phyloP scores from a whole-genome alignment of 2,329 filamentous ascomycete genomes.

The Ophiostoma perfectum region DNA sequence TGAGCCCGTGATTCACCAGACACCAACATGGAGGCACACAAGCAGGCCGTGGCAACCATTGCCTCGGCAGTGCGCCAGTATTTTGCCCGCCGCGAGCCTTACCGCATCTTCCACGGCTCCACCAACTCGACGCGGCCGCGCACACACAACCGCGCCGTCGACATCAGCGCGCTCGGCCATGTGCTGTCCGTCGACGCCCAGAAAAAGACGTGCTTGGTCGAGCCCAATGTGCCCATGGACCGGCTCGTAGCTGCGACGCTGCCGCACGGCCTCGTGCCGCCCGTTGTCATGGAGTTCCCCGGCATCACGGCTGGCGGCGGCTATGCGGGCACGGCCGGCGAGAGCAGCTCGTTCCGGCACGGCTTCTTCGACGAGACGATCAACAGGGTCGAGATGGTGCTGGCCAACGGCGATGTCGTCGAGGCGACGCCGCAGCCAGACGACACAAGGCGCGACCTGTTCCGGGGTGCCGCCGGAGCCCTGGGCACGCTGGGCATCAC shows the following conservation, averaged over 20 bases:
- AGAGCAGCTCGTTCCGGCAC: conserved; percentile 63
- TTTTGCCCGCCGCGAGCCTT: conserved; percentile 50
- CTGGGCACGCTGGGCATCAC: conserved; percentile 64
- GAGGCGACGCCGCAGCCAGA: conserved; percentile 35
- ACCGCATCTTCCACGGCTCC: conserved; percentile 70
- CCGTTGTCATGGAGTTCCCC: conserved; percentile 71
- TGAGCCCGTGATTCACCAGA: too few species aligned
- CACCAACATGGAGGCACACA: conserved; percentile 46
- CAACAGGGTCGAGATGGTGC: conserved; percentile 60
- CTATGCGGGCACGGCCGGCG: conserved; percentile 64
- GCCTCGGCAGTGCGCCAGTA: conserved; percentile 44
- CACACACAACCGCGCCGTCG: conserved; percentile 36
- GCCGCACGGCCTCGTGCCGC: conserved; percentile 60
- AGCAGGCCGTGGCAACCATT: conserved; percentile 44
- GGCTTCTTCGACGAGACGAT: conserved; percentile 67
- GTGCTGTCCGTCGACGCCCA: conserved; percentile 58
- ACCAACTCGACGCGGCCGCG: conserved; percentile 67
- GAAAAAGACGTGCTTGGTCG: conserved; percentile 57
- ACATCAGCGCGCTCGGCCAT: conserved; percentile 59
- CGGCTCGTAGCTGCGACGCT: conserved; percentile 60
- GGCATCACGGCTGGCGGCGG: conserved; percentile 70
- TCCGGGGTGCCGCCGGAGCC: conserved; percentile 60
- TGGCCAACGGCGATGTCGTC: conserved; percentile 60
- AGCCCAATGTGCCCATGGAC: conserved; percentile 74
- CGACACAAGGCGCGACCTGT: conserved; percentile 50